These are phyloP conservation scores for Apiotrichum domesticum DNA, from an alignment of 1,284 basidiomycete genomes.

Conservation along the genomic window DNA sequence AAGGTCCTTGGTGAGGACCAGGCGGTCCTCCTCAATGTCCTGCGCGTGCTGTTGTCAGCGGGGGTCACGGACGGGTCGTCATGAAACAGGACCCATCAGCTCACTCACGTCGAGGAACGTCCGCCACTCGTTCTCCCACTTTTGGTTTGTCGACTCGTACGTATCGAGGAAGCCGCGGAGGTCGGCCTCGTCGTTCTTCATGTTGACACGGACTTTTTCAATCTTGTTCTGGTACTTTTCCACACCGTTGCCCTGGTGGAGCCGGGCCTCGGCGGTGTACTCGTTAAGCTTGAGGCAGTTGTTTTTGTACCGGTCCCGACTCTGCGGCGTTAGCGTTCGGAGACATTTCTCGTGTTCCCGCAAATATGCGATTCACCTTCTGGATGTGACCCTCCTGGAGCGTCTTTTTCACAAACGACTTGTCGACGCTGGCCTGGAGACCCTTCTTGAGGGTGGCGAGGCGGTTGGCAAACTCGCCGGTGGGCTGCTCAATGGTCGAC, in stretches of 20 bases:
- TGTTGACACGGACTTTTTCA: constrained; percentile 81
- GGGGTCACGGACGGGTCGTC: too few relatives aligned
- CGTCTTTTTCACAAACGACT: constrained; percentile 78
- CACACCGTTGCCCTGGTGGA: constrained; percentile 88
- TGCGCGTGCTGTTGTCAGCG: constrained; percentile 58
- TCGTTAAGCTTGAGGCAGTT: constrained; percentile 94
- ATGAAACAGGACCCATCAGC: neutral
- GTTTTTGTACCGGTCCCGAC: constrained; percentile 87
- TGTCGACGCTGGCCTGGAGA: constrained; percentile 70
- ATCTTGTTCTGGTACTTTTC: constrained; percentile 85
- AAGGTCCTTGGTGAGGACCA: constrained; percentile 90
- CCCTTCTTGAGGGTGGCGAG: constrained; percentile 64
- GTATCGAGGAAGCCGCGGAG: constrained; percentile 80
- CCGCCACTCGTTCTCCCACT: constrained; percentile 96
- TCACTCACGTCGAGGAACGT: constrained; percentile 66
- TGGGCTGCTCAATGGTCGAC: constrained; percentile 65
- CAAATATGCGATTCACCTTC: constrained; percentile 49
- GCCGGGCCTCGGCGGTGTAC: constrained; percentile 84
- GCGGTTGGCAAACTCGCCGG: constrained; percentile 58
- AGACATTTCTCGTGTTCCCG: too few relatives aligned
- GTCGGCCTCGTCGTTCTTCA: constrained; percentile 82
- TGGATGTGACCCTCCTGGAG: constrained; percentile 73
- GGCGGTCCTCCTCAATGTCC: constrained; percentile 88
- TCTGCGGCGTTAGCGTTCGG: constrained; percentile 41
- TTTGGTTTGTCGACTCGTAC: constrained; percentile 69